phyloP scores from a whole-genome alignment of 495 filamentous ascomycete species.

The Annulohypoxylon moriforme region DNA sequence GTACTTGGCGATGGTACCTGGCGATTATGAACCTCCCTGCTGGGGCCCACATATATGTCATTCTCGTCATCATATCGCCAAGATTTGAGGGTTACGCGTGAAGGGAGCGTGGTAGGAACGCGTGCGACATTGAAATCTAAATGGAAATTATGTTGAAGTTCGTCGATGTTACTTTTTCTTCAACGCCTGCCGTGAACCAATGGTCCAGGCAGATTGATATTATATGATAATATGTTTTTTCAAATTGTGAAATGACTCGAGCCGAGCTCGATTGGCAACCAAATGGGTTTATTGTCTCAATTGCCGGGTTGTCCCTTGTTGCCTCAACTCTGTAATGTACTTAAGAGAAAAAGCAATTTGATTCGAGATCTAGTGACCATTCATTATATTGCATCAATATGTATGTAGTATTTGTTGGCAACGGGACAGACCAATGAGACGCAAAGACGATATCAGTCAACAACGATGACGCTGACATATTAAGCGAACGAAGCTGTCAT shows the following conservation, averaged over 20 bases:
- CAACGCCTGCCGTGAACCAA: neutral
- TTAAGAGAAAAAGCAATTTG: conserved; percentile 27
- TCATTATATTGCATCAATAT: conserved; percentile 3
- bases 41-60: conserved; percentile 5
- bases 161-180: conserved; percentile 3
- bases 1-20: neutral
- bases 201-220: neutral
- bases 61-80: neutral
- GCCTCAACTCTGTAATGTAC: conserved; percentile 3
- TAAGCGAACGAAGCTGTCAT: conserved; percentile 19
- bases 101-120: conserved; percentile 13
- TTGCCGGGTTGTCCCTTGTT: conserved; percentile 20
- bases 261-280: conserved; percentile 7
- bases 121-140: conserved; percentile 5
- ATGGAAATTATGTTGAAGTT: conserved; percentile 10
- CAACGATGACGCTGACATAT: conserved; percentile 6
- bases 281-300: conserved; percentile 22
- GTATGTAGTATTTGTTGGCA: neutral
- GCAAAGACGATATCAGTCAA: neutral
- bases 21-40: neutral
- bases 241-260: neutral
- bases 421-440: conserved; percentile 4
- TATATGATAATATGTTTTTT: neutral
- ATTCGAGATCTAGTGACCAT: conserved; percentile 15
- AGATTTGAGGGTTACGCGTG: conserved; percentile 28